Evolutionary conservation across 2,329 filamentous ascomycete species (phyloP), one percentile per base, ranked within the genome.

Genomic region (Drechslera avenae): DNA sequence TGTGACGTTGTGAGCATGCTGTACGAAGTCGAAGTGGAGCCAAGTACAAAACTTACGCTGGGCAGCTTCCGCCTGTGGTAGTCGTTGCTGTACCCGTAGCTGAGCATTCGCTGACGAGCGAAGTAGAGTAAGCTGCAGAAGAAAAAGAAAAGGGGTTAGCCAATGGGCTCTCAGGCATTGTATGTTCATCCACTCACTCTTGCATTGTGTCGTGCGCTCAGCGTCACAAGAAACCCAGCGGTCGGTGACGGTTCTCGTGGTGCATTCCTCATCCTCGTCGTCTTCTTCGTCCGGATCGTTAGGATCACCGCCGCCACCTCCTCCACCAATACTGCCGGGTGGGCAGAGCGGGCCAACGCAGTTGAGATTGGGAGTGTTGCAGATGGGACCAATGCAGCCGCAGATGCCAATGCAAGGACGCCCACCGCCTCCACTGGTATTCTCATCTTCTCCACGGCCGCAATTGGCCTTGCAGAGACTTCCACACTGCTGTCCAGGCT

Each of bases 401-500:
- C 34, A 36, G 34, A 36, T 36, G 34, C 34, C 34, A 37, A 37
- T 37, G 34, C 34, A 37, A 37, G 34, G 34, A 37, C 34, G 34
- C 34, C 34, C 34, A 21, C 34, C 17, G 17, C 17, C 34, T 7
- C 34, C 17, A 19, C 34, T 3, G 16, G 5, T 36, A 14, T 36
- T 6, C 5, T 36, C 34, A 6, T 36, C 16, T 4, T 23, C 34
- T 37, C 17, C 17, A 37, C 34, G 8, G 34, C 34, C 17, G 34
- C 34, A 37, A 37, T 37, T 37, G 17, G 21, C 17, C 34, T 37
- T 37, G 34, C 17, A 37, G 23, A 5, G 34, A 17, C 34, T 37
- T 37, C 34, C 34, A 17, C 34, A 37, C 34, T 37, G 21, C 23
- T 37, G 34, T 17, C 34, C 34, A 37, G 34, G 34, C 34, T 37